Percentiles rank a stretch among this genome's conserved stretches.
phyloP scores from a whole-genome alignment of 176 grass and related monocot genomes.

The Triticum turgidum region DNA sequence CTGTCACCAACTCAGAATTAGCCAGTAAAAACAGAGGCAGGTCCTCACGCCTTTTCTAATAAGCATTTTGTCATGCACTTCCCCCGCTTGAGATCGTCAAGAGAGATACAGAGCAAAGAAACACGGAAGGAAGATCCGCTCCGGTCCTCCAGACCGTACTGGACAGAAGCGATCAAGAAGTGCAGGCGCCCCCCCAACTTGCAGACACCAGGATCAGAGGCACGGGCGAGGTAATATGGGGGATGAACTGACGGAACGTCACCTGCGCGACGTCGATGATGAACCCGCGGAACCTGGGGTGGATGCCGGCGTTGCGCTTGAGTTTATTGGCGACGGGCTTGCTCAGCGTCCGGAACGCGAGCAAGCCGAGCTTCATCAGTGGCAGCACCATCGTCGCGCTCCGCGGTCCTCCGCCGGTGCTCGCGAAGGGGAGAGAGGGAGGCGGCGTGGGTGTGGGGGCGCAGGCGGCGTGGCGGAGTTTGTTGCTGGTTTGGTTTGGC shows the following conservation, averaged over 20 bases:
- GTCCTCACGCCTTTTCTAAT: background rate
- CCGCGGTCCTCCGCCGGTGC: background rate
- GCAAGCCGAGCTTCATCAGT: constrained; percentile 67
- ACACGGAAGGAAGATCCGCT: background rate
- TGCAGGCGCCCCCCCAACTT: background rate
- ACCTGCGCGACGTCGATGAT: constrained; percentile 89
- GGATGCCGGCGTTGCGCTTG: constrained; percentile 72
- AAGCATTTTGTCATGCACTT: background rate
- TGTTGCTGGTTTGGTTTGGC: constrained; percentile 21
- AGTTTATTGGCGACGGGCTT: constrained; percentile 85
- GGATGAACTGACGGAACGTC: background rate
- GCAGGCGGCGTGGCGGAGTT: constrained; percentile 24
- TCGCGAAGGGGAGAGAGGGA: background rate
- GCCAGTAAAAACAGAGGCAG: background rate
- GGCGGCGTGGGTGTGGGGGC: background rate
- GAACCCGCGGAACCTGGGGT: constrained; percentile 77
- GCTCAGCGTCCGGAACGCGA: constrained; percentile 71
- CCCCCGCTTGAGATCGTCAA: background rate
- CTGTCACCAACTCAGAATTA: background rate
- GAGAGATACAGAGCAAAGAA: background rate
- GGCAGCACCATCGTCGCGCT: constrained; percentile 61
- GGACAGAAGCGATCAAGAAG: background rate
- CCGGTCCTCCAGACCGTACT: background rate
- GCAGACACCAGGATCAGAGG: background rate
- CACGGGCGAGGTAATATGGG: background rate